Percentiles rank a stretch among this genome's conserved stretches.
Conservation (phyloP, 306 rosid genomes). For the Casuarina cunninghamiana region DNA sequence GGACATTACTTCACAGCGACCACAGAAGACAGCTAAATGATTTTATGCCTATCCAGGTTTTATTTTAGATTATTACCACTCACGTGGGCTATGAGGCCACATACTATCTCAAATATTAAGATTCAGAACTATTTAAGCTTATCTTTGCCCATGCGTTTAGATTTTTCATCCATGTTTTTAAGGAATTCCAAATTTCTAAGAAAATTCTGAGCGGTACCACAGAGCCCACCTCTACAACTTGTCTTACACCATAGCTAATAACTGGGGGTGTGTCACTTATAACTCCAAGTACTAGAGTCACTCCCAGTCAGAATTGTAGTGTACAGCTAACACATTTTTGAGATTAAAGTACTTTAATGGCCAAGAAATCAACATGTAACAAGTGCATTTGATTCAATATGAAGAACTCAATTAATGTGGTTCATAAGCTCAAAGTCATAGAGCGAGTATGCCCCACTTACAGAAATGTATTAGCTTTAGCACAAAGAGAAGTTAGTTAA, state of each 20-base stretch:
- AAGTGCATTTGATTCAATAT: not conserved
- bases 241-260: not conserved
- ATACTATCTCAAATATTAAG: not conserved
- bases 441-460: not conserved
- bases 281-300: not conserved
- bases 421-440: not conserved
- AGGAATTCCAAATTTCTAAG: not conserved
- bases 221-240: not conserved
- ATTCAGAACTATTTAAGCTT: not conserved
- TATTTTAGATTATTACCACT: no score
- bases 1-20: not conserved
- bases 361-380: not conserved
- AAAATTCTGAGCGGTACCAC: not conserved
- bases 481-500: not conserved
- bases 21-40: not conserved
- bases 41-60: not conserved
- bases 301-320: not conserved
- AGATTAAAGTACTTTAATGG: not conserved
- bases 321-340: not conserved
- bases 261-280: not conserved
- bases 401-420: not conserved
- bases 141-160: not conserved
- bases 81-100: not conserved
- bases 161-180: not conserved
- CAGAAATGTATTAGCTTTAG: not conserved